phyloP scores from a whole-genome alignment of 2,329 filamentous ascomycete genomes.

The Talaromyces islandicus region DNA sequence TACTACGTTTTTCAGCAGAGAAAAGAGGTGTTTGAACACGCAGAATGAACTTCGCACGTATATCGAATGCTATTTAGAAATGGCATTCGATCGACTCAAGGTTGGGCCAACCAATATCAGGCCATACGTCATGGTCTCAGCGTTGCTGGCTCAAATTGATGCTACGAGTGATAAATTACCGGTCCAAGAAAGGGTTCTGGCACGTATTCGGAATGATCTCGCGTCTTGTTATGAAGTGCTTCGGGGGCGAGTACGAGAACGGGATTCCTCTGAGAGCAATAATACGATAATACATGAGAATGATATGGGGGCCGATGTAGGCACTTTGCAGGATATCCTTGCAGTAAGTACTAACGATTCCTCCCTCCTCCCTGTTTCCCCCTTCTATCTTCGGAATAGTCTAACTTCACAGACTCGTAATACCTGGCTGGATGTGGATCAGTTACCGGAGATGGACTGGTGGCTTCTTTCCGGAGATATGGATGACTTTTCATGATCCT shows the following conservation, averaged over 20 bases:
- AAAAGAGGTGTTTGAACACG: not conserved
- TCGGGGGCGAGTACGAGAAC: not conserved
- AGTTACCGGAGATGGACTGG: not conserved
- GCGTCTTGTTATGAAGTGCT: constrained; percentile 1
- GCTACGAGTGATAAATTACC: not conserved
- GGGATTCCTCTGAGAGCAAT: not conserved
- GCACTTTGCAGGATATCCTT: not conserved
- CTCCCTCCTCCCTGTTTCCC: not conserved
- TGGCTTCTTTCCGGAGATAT: constrained; percentile 2
- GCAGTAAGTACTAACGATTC: not conserved
- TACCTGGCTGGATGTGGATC: not conserved
- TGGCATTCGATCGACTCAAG: not conserved
- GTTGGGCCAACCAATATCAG: not conserved
- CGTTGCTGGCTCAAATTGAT: not conserved
- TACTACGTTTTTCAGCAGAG: not conserved
- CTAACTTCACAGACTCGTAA: not conserved
- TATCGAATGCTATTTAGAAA: not conserved
- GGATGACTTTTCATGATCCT: not conserved
- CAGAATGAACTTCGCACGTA: not conserved
- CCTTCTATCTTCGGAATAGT: not conserved
- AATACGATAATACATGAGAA: not conserved
- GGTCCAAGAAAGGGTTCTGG: not conserved
- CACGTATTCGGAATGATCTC: not conserved
- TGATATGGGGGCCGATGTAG: not conserved
- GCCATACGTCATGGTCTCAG: not conserved